Evolutionary conservation across 1,284 basidiomycete genomes (phyloP).

Genomic region (Neonothopanus nambi): DNA sequence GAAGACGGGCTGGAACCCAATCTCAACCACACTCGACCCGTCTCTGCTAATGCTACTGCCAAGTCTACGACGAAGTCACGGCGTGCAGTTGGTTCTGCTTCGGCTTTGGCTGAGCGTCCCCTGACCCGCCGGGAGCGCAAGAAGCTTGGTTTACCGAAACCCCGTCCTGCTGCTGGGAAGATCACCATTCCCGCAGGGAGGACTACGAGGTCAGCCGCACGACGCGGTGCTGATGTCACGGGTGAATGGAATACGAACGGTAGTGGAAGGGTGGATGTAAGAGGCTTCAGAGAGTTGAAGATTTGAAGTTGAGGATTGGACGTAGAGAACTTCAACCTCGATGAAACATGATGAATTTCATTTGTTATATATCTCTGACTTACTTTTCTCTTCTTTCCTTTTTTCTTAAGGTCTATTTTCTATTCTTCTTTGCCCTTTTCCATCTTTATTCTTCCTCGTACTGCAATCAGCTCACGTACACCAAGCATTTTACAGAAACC

Average conservation of each 20-base stretch:
- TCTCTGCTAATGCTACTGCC: not conserved
- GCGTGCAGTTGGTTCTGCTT: slow-evolving; percentile 15
- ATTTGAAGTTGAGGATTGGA: slow-evolving; percentile 42
- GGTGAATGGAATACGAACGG: slow-evolving; percentile 75
- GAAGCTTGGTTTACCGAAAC: slow-evolving; percentile 63
- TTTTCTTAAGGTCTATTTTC: no score
- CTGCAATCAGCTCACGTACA: no score
- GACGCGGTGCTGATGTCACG: slow-evolving; percentile 18
- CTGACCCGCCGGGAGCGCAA: slow-evolving; percentile 71
- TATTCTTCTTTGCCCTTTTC: no score
- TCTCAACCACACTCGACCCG: slow-evolving; percentile 5
- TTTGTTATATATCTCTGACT: no score
- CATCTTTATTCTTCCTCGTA: no score
- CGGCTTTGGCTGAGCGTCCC: slow-evolving; percentile 27
- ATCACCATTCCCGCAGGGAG: slow-evolving; percentile 61
- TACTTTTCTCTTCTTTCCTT: no score
- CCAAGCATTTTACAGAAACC: no score
- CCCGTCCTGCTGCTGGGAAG: slow-evolving; percentile 39
- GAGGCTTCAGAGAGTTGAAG: slow-evolving; percentile 79
- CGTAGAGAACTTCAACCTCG: no score
- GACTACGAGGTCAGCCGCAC: slow-evolving; percentile 26
- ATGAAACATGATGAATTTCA: no score
- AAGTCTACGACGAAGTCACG: slow-evolving; percentile 23
- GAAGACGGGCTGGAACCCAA: slow-evolving; percentile 14
- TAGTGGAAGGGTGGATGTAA: slow-evolving; percentile 71